Conservation (phyloP, 257 asterid genomes). For the Ehretia macrophylla region DNA sequence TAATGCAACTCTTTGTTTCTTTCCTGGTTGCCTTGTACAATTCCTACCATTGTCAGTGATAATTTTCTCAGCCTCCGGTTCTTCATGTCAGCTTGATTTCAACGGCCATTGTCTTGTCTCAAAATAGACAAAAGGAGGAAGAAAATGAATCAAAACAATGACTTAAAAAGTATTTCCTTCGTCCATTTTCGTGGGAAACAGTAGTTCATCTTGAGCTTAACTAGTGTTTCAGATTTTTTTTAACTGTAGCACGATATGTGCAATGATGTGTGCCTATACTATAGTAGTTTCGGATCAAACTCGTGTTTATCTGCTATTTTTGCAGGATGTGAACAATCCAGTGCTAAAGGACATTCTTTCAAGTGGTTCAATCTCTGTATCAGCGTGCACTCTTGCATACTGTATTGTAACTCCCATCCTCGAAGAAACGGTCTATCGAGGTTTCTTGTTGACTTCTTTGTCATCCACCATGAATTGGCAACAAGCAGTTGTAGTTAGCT, state of each 20-base stretch:
- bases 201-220: too few species aligned
- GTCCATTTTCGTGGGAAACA: too few species aligned
- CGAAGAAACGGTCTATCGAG: constrained; percentile 85
- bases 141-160: too few species aligned
- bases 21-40: too few species aligned
- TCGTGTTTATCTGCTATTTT: not conserved
- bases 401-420: constrained; percentile 70
- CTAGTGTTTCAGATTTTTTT: too few species aligned
- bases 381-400: constrained; percentile 47
- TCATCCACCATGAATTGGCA: constrained; percentile 69
- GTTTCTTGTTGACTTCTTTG: constrained; percentile 66
- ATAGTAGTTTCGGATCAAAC: not conserved
- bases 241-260: not conserved
- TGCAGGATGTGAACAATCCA: constrained; percentile 65
- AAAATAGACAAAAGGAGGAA: too few species aligned
- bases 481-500: constrained; percentile 58
- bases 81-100: too few species aligned
- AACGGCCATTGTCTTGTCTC: too few species aligned
- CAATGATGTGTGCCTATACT: not conserved
- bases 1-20: too few species aligned
- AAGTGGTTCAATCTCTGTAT: constrained; percentile 41
- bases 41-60: too few species aligned
- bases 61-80: too few species aligned
- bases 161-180: too few species aligned
- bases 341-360: constrained; percentile 56